A percentile compares a stretch with the other conserved stretches of the same genome.
Conservation (phyloP, 78 protist genomes). For the Dictyostelium firmibasis region DNA sequence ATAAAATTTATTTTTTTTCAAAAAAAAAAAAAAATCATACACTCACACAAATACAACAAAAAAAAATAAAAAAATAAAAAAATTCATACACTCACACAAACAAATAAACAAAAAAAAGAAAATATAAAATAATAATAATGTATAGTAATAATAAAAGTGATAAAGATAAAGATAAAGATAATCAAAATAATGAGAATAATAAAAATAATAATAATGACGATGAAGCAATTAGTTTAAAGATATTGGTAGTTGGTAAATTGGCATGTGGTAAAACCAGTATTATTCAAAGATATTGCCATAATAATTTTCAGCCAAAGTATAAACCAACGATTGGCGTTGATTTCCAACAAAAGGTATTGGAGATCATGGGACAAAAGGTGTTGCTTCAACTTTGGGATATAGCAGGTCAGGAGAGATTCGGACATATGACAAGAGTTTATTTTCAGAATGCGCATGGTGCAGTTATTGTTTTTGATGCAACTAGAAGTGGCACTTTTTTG, state of each 20-base stretch:
- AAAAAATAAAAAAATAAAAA: background rate
- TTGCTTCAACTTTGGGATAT: conserved; percentile 42
- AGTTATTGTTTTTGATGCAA: conserved; percentile 50
- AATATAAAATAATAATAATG: background rate
- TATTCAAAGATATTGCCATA: conserved; percentile 57
- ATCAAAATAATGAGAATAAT: background rate
- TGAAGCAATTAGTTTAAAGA: conserved; percentile 28
- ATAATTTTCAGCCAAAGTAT: conserved; percentile 44
- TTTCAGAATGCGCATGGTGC: conserved; percentile 76
- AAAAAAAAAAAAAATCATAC: background rate
- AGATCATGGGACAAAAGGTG: background rate
- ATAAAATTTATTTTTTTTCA: background rate
- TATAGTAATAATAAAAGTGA: background rate
- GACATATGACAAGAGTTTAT: conserved; percentile 72
- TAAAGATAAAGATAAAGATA: background rate
- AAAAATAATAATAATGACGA: conserved; percentile 9
- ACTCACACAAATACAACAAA: background rate
- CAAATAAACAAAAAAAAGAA: background rate
- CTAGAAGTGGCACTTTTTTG: conserved; percentile 39
- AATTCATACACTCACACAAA: background rate
- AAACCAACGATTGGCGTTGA: conserved; percentile 71
- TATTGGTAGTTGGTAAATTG: conserved; percentile 60
- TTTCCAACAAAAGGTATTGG: conserved; percentile 23
- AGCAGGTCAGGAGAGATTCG: conserved; percentile 75
- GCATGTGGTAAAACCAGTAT: conserved; percentile 77